Evolutionary conservation across 345 rosid species (phyloP), one percentile per base, ranked within the genome.

Genomic region (Chamaenerion angustifolium): DNA sequence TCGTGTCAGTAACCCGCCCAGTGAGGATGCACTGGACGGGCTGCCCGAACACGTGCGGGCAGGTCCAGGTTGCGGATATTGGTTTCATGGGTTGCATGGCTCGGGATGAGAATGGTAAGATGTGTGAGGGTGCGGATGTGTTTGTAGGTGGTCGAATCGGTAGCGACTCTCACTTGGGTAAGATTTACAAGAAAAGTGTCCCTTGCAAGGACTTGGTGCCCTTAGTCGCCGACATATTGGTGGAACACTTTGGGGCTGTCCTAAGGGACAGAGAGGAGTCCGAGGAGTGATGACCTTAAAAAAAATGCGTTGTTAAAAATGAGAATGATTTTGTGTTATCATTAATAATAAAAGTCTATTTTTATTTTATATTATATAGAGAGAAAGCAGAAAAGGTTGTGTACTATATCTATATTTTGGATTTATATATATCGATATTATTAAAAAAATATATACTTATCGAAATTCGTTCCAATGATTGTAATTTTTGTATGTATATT

Each of bases 21-120:
- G 71, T 92, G 43, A 82, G 98, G 73, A 83, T 86, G 95, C 98
- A 92, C 48, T 92, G 96, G 98, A 92, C 96, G 0, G 96, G 98
- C 6, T 92, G 98, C 65, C 98, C 98, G 12, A 86, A 82, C 60
- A 75, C 70, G 13, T 90, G 98, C 1, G 98, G 80, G 6, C 97
- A 88, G 40, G 95, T 88, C 3, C 98, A 90, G 51, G 98, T 90
- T 1, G 96, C 98, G 1, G 98, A 86, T 52, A 80, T 90, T 3
- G 96, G 98, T 21, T 90, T 90, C 71, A 81, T 90, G 98, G 98
- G 98, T 23, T 80, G 89, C 68, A 76, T 76, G 74, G 63, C 98
- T 10, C 78, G 94, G 49, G 98, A 86, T 23, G 96, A 83, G 51
- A 76, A 78, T 43, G 83, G 83, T 43, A 85, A 82, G 62, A 49